phyloP scores from a whole-genome alignment of 208 protist species.

The Spongospora subterranea region DNA sequence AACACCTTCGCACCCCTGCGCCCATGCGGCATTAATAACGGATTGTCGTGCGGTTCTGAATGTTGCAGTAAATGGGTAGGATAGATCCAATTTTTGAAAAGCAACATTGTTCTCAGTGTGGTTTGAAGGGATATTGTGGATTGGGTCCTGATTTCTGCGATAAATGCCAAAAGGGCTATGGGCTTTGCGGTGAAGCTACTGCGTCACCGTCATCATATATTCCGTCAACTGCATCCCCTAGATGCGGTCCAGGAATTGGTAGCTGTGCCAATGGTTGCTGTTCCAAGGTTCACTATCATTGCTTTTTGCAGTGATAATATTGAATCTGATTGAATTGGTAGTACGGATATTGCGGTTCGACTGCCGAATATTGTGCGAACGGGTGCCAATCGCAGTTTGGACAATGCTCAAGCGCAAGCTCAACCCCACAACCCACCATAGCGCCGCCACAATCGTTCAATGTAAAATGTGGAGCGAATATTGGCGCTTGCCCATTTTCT shows the following conservation, averaged over 20 bases:
- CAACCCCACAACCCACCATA: not conserved
- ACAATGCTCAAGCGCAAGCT: not conserved
- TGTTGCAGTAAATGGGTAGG: not conserved
- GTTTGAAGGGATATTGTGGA: not conserved
- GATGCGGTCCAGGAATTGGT: too few species aligned
- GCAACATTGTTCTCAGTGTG: not conserved
- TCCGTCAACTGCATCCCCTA: too few species aligned
- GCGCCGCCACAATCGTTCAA: not conserved
- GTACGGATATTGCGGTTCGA: not conserved
- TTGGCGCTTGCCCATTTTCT: not conserved
- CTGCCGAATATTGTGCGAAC: not conserved
- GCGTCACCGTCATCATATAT: too few species aligned
- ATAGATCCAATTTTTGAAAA: not conserved
- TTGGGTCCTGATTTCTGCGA: not conserved
- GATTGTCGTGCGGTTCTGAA: not conserved
- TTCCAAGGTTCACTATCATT: not conserved
- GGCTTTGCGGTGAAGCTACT: too few species aligned
- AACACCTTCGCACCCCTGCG: not conserved
- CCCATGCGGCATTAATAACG: not conserved
- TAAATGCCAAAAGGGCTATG: not conserved
- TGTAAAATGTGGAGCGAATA: not conserved
- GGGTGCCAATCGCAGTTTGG: not conserved
- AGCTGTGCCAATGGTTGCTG: slow-evolving; percentile 9
- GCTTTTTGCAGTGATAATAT: not conserved
- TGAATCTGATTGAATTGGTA: not conserved